A percentile compares a stretch with the other conserved stretches of the same genome.
Evolutionary conservation across 768 basidiomycete species (phyloP).

Genomic region (Termitomyces sp.): DNA sequence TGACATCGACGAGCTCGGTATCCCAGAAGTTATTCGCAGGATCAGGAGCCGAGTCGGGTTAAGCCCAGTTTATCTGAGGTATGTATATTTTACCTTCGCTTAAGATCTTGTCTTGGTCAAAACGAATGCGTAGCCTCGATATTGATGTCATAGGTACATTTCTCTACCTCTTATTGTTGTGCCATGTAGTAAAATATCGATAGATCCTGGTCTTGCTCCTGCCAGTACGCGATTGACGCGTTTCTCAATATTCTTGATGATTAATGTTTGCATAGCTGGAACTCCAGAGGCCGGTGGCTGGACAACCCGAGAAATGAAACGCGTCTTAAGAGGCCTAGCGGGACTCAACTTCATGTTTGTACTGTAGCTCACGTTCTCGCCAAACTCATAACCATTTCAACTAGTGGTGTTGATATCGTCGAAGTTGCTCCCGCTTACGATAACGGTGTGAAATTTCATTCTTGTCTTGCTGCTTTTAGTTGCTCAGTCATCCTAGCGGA

Average conservation of each 20-base stretch:
- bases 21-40: slow-evolving; percentile 59
- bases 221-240: slow-evolving; percentile 46
- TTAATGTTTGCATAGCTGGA: slow-evolving; percentile 43
- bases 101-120: neutral
- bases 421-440: slow-evolving; percentile 75
- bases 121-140: slow-evolving; percentile 47
- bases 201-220: slow-evolving; percentile 74
- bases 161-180: neutral
- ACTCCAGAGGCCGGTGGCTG: slow-evolving; percentile 84
- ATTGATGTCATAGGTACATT: slow-evolving; percentile 71
- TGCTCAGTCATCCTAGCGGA: slow-evolving; percentile 36
- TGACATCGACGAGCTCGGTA: slow-evolving; percentile 78
- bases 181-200: neutral
- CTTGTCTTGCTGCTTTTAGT: neutral
- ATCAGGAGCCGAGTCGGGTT: slow-evolving; percentile 71
- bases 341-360: slow-evolving; percentile 77
- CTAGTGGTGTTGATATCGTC: slow-evolving; percentile 65
- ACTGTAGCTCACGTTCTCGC: neutral
- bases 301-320: slow-evolving; percentile 78
- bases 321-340: slow-evolving; percentile 71
- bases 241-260: neutral
- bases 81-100: slow-evolving; percentile 14
- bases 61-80: slow-evolving; percentile 74
- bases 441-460: slow-evolving; percentile 38
- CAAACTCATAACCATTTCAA: neutral